phyloP scores from a whole-genome alignment of 2,329 filamentous ascomycete species.

The Penicillium italicum region DNA sequence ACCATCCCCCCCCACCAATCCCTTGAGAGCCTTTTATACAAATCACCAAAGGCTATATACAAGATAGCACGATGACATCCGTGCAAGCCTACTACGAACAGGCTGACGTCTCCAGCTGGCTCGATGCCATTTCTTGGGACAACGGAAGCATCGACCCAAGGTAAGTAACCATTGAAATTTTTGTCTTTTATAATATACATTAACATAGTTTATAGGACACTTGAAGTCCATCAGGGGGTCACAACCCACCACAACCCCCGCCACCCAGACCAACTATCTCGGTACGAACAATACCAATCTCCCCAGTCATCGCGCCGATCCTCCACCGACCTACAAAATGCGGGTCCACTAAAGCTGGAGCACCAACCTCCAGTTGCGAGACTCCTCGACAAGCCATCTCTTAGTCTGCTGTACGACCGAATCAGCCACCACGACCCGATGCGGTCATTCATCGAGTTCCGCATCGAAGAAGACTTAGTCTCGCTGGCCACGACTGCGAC shows the following conservation, averaged over 20 bases:
- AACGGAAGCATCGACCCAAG: background rate
- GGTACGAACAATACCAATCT: background rate
- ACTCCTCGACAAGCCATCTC: background rate
- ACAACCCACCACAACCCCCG: too few species aligned
- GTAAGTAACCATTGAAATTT: background rate
- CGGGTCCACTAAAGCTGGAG: constrained; percentile 7
- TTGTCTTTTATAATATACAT: background rate
- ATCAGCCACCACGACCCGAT: background rate
- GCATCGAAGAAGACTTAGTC: background rate
- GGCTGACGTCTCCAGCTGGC: background rate
- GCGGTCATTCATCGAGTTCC: background rate
- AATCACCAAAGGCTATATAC: background rate
- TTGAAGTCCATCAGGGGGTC: background rate
- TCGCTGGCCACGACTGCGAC: background rate
- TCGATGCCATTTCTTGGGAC: background rate
- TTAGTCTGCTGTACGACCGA: constrained; percentile 3
- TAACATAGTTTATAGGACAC: background rate
- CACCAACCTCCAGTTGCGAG: constrained; percentile 5
- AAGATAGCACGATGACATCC: constrained; percentile 1
- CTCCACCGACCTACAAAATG: background rate
- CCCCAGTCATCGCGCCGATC: background rate
- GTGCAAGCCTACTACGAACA: background rate
- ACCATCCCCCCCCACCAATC: background rate
- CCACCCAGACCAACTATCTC: background rate
- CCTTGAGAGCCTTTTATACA: background rate